Base-by-base conservation (phyloP, 352 stramenopile genomes). In the Pythium coloratum region DNA sequence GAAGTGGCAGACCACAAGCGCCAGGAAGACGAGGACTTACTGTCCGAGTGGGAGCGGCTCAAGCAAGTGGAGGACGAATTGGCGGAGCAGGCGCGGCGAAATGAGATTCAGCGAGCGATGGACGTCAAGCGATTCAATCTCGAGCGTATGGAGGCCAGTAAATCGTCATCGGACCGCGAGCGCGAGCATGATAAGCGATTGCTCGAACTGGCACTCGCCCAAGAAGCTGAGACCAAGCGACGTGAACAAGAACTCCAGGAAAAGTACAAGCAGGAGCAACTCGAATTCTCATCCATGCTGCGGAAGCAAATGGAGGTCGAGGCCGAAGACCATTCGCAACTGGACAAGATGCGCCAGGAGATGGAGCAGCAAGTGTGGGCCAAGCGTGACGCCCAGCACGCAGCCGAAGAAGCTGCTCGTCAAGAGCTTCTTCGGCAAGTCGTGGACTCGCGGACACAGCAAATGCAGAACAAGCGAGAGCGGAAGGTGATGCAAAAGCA, bases 291-390 rank as follows among this genome's bases (percentile, higher is more conserved):
- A n/a, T 60, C 57, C 10, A 91, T 91, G 81, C 67, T 94, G 7
- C 77, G 82, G 24, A 75, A 78, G 38, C 86, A 94, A 73, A 91
- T 92, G 81, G 82, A 87, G 42, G 77, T 76, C 12, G 81, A 92
- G 38, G 83, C 80, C 8, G 82, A 92, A 63, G 84, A 94, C 47
- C 66, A 79, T 40, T 86, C 82, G 30, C 73, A 81, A 24, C 50
- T 91, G 49, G 84, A 92, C 61, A 80, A 83, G 26, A 85, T 94
- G 55, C 84, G 86, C 18, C 82, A 89, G 36, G 80, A 92, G n/a
- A 92, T 93, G 84, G 86, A 94, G 58, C 72, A 89, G 24, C 60
- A 86, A 28, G 84, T 94, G 13, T 92, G 86, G 86, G 76, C 77
- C 7, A 92, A 92, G 64, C 82, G 76, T 3, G 86, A 94, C 28